Percentiles rank a stretch among this genome's conserved stretches.
Evolutionary conservation across 2,329 filamentous ascomycete genomes (phyloP).

Genomic region (Mycosphaerella arachidis): DNA sequence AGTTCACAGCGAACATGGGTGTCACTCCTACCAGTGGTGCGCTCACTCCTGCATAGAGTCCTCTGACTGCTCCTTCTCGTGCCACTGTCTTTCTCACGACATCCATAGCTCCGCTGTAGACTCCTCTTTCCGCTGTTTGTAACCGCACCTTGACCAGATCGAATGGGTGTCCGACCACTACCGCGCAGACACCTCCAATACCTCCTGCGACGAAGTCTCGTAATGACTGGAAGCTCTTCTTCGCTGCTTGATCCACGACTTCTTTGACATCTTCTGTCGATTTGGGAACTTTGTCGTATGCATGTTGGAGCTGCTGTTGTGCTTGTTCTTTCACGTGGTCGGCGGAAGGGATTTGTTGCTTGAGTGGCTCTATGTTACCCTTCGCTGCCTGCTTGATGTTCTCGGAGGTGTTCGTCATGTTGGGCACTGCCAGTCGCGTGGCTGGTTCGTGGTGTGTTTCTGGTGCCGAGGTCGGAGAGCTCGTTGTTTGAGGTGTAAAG

Average conservation of each 20-base stretch:
- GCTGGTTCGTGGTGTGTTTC: neutral
- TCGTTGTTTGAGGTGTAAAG: neutral
- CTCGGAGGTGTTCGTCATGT: conserved; percentile 10
- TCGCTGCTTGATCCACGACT: conserved; percentile 48
- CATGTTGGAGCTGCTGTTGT: conserved; percentile 18
- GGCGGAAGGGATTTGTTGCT: conserved; percentile 16
- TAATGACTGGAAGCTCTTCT: conserved; percentile 58
- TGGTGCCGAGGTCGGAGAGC: neutral
- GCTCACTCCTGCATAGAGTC: conserved; percentile 93
- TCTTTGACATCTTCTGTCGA: conserved; percentile 48
- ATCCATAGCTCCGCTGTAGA: conserved; percentile 86
- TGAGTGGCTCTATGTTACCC: conserved; percentile 17
- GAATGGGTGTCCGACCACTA: conserved; percentile 90
- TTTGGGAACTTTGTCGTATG: conserved; percentile 18
- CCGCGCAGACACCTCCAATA: conserved; percentile 89
- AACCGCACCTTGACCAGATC: conserved; percentile 96
- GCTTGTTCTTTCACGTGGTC: conserved; percentile 16
- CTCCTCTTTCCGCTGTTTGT: conserved; percentile 90
- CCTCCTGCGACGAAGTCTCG: conserved; percentile 85
- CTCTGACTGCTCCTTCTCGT: conserved; percentile 71
- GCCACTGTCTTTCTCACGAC: conserved; percentile 86
- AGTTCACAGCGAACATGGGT: conserved; percentile 80
- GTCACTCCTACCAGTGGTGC: conserved; percentile 93
- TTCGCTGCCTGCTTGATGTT: conserved; percentile 19
- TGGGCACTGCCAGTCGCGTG: conserved; percentile 1